A percentile compares a stretch with the other conserved stretches of the same genome.
phyloP scores from a whole-genome alignment of 371 early-diverging fungal genomes.

The Zopfochytrium polystomum region DNA sequence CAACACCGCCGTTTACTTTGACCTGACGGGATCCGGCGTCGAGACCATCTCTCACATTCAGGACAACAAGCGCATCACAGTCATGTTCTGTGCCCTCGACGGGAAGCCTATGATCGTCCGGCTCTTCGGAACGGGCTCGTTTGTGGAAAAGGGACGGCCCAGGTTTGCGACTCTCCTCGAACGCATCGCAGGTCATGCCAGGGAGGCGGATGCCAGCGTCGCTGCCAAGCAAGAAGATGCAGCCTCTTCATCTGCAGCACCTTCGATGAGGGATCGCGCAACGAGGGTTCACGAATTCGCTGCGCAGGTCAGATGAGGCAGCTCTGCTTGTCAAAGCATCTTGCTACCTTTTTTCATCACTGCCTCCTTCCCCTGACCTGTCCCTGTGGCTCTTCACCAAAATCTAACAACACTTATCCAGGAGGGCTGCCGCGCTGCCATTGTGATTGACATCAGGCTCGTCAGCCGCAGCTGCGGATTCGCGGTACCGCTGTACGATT shows the following conservation, averaged over 20 bases:
- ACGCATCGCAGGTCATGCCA: too few relatives aligned
- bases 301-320: too few relatives aligned
- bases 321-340: too few relatives aligned
- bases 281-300: too few relatives aligned
- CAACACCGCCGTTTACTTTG: conserved; percentile 47
- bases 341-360: too few relatives aligned
- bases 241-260: too few relatives aligned
- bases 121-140: conserved; percentile 40
- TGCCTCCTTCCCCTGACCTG: too few relatives aligned
- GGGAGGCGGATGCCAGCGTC: too few relatives aligned
- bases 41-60: conserved; percentile 55
- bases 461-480: conserved; percentile 55
- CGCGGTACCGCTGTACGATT: conserved; percentile 54
- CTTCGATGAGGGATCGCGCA: too few relatives aligned
- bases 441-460: conserved; percentile 45
- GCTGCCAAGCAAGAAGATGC: too few relatives aligned
- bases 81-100: conserved; percentile 58
- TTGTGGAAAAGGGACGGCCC: conserved; percentile 38
- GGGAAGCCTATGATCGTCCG: conserved; percentile 54
- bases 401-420: conserved; percentile 9
- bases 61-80: conserved; percentile 54
- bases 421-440: conserved; percentile 46
- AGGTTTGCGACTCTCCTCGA: conserved; percentile 42
- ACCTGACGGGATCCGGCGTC: conserved; percentile 53
- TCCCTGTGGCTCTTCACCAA: conserved; percentile 32